These are phyloP conservation scores for Meyerozyma athensensis DNA, from an alignment of 1,139 yeast genomes.

Conservation along the genomic window DNA sequence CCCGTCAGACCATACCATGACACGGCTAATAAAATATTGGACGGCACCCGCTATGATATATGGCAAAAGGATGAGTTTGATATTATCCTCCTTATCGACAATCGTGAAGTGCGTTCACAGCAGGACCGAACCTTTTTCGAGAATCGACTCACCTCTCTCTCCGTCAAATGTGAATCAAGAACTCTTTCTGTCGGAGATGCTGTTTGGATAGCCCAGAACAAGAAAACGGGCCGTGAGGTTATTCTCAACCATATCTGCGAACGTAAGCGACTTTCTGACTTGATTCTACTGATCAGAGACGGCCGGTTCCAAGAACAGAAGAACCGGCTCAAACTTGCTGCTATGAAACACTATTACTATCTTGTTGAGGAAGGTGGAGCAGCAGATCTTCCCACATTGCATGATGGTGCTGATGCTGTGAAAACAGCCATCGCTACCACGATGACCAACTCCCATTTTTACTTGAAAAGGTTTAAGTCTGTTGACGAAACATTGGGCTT, in stretches of 20 bases:
- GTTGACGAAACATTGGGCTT: constrained; percentile 74
- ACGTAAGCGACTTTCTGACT: constrained; percentile 83
- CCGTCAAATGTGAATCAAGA: constrained; percentile 49
- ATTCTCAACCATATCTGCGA: constrained; percentile 80
- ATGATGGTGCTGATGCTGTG: constrained; percentile 57
- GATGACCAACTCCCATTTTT: constrained; percentile 62
- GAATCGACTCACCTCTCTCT: constrained; percentile 45
- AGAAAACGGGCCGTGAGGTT: constrained; percentile 52
- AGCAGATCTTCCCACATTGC: constrained; percentile 27
- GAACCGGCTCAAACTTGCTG: constrained; percentile 63
- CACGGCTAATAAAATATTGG: constrained; percentile 16
- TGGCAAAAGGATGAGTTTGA: constrained; percentile 46
- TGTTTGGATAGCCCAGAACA: constrained; percentile 79
- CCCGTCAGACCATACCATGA: constrained; percentile 17
- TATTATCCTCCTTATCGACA: constrained; percentile 66
- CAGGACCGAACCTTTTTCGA: constrained; percentile 62
- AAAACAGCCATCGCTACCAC: constrained; percentile 76
- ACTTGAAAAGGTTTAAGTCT: constrained; percentile 61
- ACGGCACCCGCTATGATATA: constrained; percentile 28
- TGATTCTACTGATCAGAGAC: constrained; percentile 76
- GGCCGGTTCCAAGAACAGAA: constrained; percentile 89
- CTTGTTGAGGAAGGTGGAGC: constrained; percentile 73
- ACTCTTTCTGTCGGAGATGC: constrained; percentile 82
- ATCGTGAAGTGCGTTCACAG: constrained; percentile 67
- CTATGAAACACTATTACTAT: constrained; percentile 65